Conservation (phyloP, 768 basidiomycete genomes). For the Pholiota molesta region DNA sequence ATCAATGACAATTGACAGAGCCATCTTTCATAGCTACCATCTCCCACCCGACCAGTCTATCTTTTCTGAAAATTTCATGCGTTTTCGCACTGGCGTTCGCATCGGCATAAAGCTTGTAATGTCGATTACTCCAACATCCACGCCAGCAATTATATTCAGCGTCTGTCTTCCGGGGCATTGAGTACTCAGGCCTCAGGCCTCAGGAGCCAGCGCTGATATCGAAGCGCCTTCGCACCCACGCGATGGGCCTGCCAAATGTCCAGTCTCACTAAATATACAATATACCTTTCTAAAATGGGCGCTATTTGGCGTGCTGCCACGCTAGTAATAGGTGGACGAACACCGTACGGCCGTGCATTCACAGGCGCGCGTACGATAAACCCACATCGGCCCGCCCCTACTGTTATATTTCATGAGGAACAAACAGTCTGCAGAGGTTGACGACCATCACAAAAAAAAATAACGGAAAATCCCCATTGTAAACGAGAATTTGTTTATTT, state of each 20-base stretch:
- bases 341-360: background rate
- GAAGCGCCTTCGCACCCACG: background rate
- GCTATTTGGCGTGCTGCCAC: background rate
- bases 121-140: no score
- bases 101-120: no score
- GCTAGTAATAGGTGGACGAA: background rate
- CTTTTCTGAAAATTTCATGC: background rate
- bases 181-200: background rate
- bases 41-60: background rate
- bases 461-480: no score
- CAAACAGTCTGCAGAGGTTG: background rate
- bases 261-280: background rate
- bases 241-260: background rate
- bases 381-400: background rate
- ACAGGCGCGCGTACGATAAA: background rate
- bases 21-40: background rate
- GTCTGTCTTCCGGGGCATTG: background rate
- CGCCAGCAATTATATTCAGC: background rate
- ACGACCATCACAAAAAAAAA: background rate
- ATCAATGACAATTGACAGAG: background rate
- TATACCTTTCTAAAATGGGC: background rate
- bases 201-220: background rate
- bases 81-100: no score
- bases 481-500: background rate
- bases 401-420: background rate